Evolutionary conservation across 2,329 filamentous ascomycete genomes (phyloP).

Genomic region (Lachnellula suecica): DNA sequence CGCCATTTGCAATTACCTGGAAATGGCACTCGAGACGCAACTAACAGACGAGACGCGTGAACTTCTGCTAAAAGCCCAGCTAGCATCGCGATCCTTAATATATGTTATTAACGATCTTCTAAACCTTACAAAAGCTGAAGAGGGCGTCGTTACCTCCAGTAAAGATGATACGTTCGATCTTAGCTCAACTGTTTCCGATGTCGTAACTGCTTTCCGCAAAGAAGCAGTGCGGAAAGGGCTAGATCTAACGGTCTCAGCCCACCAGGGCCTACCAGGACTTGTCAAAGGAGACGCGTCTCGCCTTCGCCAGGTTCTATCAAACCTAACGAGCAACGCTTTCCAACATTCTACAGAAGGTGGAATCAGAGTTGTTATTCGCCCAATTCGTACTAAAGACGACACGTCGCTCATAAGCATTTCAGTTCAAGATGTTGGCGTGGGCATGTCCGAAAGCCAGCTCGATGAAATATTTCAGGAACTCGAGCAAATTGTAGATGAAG

Average conservation of each 20-base stretch:
- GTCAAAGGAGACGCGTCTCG: conserved; percentile 23
- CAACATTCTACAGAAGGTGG: conserved; percentile 18
- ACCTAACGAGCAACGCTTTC: conserved; percentile 25
- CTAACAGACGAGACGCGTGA: conserved; percentile 20
- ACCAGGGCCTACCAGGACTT: conserved; percentile 20
- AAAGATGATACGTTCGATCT: conserved; percentile 22
- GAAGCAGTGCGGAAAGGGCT: conserved; percentile 22
- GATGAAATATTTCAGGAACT: conserved; percentile 27
- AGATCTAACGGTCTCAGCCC: conserved; percentile 18
- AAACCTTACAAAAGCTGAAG: conserved; percentile 22
- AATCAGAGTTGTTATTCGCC: conserved; percentile 24
- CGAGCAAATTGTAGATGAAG: conserved; percentile 23
- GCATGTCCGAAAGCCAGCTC: conserved; percentile 25
- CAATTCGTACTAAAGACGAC: conserved; percentile 9
- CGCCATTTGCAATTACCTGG: conserved; percentile 24
- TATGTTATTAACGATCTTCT: conserved; percentile 23
- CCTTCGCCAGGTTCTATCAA: conserved; percentile 21
- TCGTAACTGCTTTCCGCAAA: conserved; percentile 16
- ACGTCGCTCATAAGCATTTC: conserved; percentile 18
- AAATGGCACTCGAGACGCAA: conserved; percentile 22
- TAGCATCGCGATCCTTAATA: conserved; percentile 21
- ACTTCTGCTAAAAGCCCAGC: conserved; percentile 18
- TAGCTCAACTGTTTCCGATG: conserved; percentile 12
- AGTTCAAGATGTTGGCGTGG: conserved; percentile 23
- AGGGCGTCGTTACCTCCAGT: conserved; percentile 6